Evolutionary conservation across 345 rosid species (phyloP).

Genomic region (Salix suchowensis): DNA sequence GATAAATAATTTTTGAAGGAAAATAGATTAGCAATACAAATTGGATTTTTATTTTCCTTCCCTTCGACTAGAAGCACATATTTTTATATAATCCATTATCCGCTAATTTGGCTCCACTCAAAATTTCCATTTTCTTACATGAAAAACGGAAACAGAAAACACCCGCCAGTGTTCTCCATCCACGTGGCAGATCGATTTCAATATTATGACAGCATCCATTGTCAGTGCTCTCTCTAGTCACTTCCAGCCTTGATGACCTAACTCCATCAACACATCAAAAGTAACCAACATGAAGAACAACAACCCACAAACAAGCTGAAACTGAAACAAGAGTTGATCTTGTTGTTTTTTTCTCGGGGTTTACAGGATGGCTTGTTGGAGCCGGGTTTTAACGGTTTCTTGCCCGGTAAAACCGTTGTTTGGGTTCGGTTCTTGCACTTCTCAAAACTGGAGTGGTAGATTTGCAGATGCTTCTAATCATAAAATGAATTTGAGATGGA

Average conservation of each 20-base stretch:
- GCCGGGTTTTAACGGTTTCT: conserved; percentile 54
- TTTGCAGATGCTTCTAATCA: conserved; percentile 12
- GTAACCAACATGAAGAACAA: too few relatives aligned
- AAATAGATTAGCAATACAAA: too few relatives aligned
- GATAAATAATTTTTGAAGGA: too few relatives aligned
- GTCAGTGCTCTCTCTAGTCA: conserved; percentile 26
- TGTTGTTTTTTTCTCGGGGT: background rate
- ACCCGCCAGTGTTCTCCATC: background rate
- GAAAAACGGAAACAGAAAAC: background rate
- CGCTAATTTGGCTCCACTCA: background rate
- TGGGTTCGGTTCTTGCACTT: conserved; percentile 5
- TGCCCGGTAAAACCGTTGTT: conserved; percentile 35
- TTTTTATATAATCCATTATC: background rate
- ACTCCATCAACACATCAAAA: background rate
- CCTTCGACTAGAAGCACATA: background rate
- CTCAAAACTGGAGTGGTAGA: conserved; percentile 6
- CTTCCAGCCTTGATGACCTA: background rate
- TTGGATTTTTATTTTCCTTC: too few relatives aligned
- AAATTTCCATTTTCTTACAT: background rate
- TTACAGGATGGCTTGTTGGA: conserved; percentile 40
- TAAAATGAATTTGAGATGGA: conserved; percentile 42
- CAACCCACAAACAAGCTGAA: too few relatives aligned
- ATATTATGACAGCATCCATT: background rate
- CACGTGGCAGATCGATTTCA: conserved; percentile 2
- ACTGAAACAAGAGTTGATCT: too few relatives aligned